Base-by-base conservation (phyloP, 805 yeast genomes). In the Wickerhamomyces kurtzmanii region DNA sequence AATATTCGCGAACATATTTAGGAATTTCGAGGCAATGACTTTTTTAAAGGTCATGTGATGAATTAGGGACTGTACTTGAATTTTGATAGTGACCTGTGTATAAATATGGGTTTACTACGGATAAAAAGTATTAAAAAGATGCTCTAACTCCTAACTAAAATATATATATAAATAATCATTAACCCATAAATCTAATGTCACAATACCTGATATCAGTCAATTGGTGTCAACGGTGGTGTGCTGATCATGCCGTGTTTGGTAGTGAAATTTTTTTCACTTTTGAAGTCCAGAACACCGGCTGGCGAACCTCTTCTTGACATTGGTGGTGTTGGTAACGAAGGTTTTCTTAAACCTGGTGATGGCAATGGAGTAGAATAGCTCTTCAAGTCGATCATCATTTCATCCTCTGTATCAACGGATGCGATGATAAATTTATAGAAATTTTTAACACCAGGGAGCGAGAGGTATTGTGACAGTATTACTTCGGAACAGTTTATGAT, bases 291-390 rank as follows among this genome's bases (percentile, higher is more conserved):
- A 16, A 23, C 14, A 12, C 45, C 47, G 5, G 40, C 44, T 13
- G 50, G 49, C 3, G 48, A 42, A 6, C 48, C 48, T 27, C 47
- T 37, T 42, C 49, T 45, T 12, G 51, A 45, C 22, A 29, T 20
- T 22, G 47, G 48, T 2, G 49, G 51, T 3, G 49, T 45, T 23
- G 43, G 42, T 5, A 27, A 15, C 11, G 23, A 20, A 16, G 26
- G 13, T 25, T 17, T 22, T 17, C 16, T 23, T 8, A 17, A 8
- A 8, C 18, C 17, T 14, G 28, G 28, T 9, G 29, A 17, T 15
- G 14, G 17, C 17, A 23, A 20, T 25, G 20, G 32, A 17, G 28
- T 13, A 16, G 7, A 12, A 6, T n/a, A 12, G 5, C n/a, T n/a
- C n/a, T n/a, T n/a, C n/a, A n/a, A n/a, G n/a, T n/a, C n/a, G n/a